Evolutionary conservation across 176 grass and related monocot species (phyloP).

Genomic region (Phyllostachys edulis): DNA sequence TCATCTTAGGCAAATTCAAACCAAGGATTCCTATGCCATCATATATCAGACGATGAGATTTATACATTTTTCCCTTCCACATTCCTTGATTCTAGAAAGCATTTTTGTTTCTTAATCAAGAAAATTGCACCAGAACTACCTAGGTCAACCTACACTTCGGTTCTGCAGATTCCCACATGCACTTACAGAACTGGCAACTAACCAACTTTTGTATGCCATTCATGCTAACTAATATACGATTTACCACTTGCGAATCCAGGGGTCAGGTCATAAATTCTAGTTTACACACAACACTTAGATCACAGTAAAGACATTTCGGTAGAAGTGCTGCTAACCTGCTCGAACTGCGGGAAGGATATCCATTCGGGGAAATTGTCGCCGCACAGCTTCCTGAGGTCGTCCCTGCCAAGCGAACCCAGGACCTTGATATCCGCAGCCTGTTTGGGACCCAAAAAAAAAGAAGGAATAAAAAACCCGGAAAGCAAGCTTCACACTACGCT

Average conservation of each 20-base stretch:
- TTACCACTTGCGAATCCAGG: background rate
- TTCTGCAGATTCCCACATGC: slow-evolving; percentile 10
- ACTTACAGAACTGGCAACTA: background rate
- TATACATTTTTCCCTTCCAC: background rate
- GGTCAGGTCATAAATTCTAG: background rate
- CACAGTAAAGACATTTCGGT: background rate
- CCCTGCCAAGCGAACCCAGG: slow-evolving; percentile 72
- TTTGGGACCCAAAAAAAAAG: background rate
- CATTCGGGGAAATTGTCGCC: slow-evolving; percentile 88
- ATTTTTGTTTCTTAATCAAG: background rate
- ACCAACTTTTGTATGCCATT: background rate
- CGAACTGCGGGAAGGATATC: slow-evolving; percentile 88
- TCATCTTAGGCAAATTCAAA: background rate
- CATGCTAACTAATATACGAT: background rate
- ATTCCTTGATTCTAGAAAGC: background rate
- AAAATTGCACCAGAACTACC: background rate
- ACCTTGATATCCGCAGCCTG: slow-evolving; percentile 90
- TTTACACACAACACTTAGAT: background rate
- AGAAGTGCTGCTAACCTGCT: slow-evolving; percentile 56
- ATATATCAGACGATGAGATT: background rate
- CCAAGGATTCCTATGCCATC: background rate
- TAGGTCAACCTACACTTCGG: background rate
- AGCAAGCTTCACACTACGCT: background rate
- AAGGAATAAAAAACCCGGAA: background rate
- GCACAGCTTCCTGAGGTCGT: slow-evolving; percentile 93